phyloP scores from a whole-genome alignment of 257 asterid species.

The Penstemon eatonii region DNA sequence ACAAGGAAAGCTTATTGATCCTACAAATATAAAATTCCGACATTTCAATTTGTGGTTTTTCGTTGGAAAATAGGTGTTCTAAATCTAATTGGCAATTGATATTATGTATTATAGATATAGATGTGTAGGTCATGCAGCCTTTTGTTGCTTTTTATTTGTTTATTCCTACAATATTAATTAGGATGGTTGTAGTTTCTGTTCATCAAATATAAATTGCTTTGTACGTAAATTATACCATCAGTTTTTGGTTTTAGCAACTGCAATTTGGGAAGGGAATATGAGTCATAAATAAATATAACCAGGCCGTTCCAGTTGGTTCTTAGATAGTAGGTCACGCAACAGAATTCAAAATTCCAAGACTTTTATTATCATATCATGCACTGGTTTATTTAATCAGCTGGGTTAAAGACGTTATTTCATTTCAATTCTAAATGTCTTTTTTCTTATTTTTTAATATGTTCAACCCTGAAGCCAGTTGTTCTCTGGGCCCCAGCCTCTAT shows the following conservation, averaged over 20 bases:
- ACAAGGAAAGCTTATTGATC: no score
- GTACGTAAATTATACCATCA: not conserved
- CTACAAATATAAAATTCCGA: no score
- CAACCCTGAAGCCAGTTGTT: no score
- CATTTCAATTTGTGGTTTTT: no score
- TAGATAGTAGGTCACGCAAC: slow-evolving; percentile 1
- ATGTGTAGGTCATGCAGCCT: no score
- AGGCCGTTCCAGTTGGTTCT: slow-evolving; percentile 17
- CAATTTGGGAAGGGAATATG: slow-evolving; percentile 4
- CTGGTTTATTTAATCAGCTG: not conserved
- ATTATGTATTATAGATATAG: no score
- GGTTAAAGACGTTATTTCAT: not conserved
- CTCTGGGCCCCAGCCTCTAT: no score
- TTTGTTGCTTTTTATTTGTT: not conserved
- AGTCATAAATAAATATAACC: slow-evolving; percentile 18
- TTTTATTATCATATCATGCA: slow-evolving; percentile 9
- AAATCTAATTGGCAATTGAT: no score
- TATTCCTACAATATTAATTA: not conserved
- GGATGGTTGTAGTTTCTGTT: not conserved
- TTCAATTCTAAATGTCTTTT: not conserved
- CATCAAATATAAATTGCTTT: not conserved
- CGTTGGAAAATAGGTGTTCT: no score
- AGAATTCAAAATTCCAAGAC: not conserved
- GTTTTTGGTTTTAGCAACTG: not conserved
- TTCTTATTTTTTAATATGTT: no score